Percentiles rank a stretch among this genome's conserved stretches.
phyloP scores from a whole-genome alignment of 2,329 filamentous ascomycete species.

The Westerdykella aurantiaca region DNA sequence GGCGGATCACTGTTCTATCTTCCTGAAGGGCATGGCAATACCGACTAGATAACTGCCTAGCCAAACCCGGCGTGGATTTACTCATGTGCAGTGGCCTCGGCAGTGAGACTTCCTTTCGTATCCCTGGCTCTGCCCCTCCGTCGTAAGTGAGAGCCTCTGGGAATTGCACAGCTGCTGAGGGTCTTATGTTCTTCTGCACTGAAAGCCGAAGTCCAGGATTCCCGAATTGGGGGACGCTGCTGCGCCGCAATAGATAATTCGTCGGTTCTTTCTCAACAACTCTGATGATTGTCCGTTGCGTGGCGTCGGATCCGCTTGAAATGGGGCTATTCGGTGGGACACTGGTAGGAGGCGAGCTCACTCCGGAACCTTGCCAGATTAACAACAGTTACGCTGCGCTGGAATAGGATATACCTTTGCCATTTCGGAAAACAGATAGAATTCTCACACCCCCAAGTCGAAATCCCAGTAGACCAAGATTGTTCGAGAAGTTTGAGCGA shows the following conservation, averaged over 20 bases:
- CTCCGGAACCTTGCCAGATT: conserved; percentile 12
- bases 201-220: conserved; percentile 7
- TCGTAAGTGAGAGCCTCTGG: conserved; percentile 26
- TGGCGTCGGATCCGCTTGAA: conserved; percentile 11
- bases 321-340: conserved; percentile 6
- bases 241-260: conserved; percentile 7
- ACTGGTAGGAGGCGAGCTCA: conserved; percentile 5
- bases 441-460: conserved; percentile 30
- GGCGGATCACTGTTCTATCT: conserved; percentile 29
- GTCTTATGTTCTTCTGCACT: conserved; percentile 7
- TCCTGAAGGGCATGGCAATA: conserved; percentile 23
- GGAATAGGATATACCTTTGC: conserved; percentile 18
- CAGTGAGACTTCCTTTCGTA: conserved; percentile 8
- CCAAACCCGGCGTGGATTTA: conserved; percentile 26
- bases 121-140: conserved; percentile 30
- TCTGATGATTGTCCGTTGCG: conserved; percentile 9
- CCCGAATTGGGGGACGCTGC: conserved; percentile 13
- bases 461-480: conserved; percentile 23
- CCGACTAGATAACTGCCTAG: conserved; percentile 20
- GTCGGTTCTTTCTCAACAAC: conserved; percentile 1
- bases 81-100: conserved; percentile 17
- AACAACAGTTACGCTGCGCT: not conserved
- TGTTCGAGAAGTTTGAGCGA: conserved; percentile 14
- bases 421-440: conserved; percentile 31
- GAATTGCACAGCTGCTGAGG: conserved; percentile 19